These are phyloP conservation scores for Triadica sebifera DNA, from an alignment of 345 rosid genomes.

Conservation along the genomic window DNA sequence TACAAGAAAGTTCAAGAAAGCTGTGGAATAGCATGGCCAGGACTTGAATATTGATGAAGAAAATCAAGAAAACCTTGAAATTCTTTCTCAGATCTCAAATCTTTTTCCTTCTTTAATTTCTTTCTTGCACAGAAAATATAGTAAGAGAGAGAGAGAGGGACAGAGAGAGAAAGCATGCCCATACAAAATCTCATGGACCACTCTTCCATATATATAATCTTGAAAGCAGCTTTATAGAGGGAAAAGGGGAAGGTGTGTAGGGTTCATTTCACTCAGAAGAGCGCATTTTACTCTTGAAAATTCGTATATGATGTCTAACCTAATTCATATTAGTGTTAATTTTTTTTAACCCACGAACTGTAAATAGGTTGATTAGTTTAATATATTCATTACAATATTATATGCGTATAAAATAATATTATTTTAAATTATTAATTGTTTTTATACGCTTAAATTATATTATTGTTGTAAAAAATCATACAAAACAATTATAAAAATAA, in stretches of 20 bases:
- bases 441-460: no score
- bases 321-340: no score
- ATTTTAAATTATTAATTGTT: no score
- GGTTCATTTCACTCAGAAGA: constrained; percentile 32
- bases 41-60: constrained; percentile 21
- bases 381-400: no score
- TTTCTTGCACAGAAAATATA: constrained; percentile 8
- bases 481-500: no score
- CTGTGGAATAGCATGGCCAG: constrained; percentile 87
- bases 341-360: no score
- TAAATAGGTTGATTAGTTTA: no score
- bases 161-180: constrained; percentile 20
- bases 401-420: no score
- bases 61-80: neutral
- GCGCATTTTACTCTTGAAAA: constrained; percentile 23
- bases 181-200: constrained; percentile 49
- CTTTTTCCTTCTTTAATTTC: no score
- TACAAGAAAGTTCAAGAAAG: constrained; percentile 75
- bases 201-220: constrained; percentile 41
- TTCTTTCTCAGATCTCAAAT: constrained; percentile 33
- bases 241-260: constrained; percentile 13
- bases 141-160: constrained; percentile 11
- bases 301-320: no score
- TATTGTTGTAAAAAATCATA: no score
- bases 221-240: constrained; percentile 51